phyloP scores from a whole-genome alignment of 768 basidiomycete species.

The Coprinopsis cinerea region DNA sequence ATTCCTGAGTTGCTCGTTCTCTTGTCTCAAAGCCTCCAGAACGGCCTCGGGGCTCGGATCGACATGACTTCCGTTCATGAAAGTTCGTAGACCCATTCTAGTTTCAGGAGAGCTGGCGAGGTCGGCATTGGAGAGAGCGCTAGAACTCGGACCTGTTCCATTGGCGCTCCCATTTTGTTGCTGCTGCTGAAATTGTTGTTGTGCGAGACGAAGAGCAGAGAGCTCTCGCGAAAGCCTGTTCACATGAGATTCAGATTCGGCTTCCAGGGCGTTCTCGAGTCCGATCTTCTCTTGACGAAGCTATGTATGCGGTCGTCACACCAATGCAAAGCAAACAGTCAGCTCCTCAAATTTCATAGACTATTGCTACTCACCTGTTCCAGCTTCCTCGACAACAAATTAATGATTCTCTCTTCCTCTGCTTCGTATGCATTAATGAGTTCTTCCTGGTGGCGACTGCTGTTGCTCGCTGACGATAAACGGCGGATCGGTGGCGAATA shows the following conservation, averaged over 20 bases:
- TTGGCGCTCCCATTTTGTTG: slow-evolving; percentile 17
- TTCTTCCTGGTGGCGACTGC: slow-evolving; percentile 55
- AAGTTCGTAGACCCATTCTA: slow-evolving; percentile 24
- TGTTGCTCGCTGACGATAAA: slow-evolving; percentile 47
- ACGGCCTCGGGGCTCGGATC: slow-evolving; percentile 51
- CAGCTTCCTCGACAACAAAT: slow-evolving; percentile 74
- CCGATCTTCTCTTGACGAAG: slow-evolving; percentile 81
- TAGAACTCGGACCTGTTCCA: slow-evolving; percentile 4
- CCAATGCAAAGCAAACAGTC: neutral
- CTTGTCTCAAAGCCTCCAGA: slow-evolving; percentile 69
- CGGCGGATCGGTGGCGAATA: slow-evolving; percentile 56
- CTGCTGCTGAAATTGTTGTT: slow-evolving; percentile 39
- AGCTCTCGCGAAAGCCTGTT: slow-evolving; percentile 71
- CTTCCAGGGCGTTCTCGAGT: slow-evolving; percentile 76
- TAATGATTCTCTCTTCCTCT: slow-evolving; percentile 86
- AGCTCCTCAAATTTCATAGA: neutral
- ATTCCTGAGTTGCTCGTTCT: slow-evolving; percentile 70
- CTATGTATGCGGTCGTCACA: slow-evolving; percentile 28
- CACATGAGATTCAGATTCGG: slow-evolving; percentile 82
- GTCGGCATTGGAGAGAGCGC: slow-evolving; percentile 12
- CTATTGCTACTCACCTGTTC: slow-evolving; percentile 54
- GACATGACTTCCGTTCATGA: slow-evolving; percentile 20
- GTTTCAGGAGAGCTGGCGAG: slow-evolving; percentile 27
- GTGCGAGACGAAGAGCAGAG: slow-evolving; percentile 53
- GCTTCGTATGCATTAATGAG: slow-evolving; percentile 88